Evolutionary conservation across 2,329 filamentous ascomycete genomes (phyloP), one percentile per base, ranked within the genome.

Genomic region (Cytospora piceae): DNA sequence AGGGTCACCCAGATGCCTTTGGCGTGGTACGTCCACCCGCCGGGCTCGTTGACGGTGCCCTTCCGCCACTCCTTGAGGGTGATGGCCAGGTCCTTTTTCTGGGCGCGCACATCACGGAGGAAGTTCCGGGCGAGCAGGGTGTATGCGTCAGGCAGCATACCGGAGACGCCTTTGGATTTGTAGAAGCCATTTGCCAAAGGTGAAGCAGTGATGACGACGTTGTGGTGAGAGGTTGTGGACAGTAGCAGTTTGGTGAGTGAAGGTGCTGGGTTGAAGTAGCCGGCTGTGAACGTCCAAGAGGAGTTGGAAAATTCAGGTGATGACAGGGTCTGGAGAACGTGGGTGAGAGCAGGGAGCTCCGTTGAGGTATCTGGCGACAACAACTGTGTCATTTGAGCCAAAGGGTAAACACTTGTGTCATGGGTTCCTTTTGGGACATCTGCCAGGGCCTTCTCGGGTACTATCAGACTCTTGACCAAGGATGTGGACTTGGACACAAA

Each of bases 131-230:
- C 91, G 0, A 99, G 88, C 20, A 96, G 87, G 0, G 94, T 96
- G 77, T 99, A 99, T 0, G 94, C 95, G 61, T 91, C 90, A 0
- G 95, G 95, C 0, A 99, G 82, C 79, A 98, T 90, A 4, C 94
- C 94, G 1, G 92, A 96, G 0, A 98, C 86, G 32, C 95, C 95
- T 37, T 88, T 87, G 7, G 92, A 96, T 61, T 90, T 87, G 79
- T 93, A 99, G 77, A 99, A 99, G 8, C 95, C 95, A 76, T 99
- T 99, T 0, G 95, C 95, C 77, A 92, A 89, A 0, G 94, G 95
- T 0, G 93, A 93, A 2, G 95, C 95, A 0, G 95, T 97, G 63
- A 99, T 90, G 27, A 99, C 91, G 0, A 90, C 94, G 67, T 93
- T 95, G 52, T 82, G 83, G 1, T 79, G 77, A 0, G 89, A 90